Base-by-base conservation (phyloP, 2,329 filamentous ascomycete species). In the Grosmannia huntii region DNA sequence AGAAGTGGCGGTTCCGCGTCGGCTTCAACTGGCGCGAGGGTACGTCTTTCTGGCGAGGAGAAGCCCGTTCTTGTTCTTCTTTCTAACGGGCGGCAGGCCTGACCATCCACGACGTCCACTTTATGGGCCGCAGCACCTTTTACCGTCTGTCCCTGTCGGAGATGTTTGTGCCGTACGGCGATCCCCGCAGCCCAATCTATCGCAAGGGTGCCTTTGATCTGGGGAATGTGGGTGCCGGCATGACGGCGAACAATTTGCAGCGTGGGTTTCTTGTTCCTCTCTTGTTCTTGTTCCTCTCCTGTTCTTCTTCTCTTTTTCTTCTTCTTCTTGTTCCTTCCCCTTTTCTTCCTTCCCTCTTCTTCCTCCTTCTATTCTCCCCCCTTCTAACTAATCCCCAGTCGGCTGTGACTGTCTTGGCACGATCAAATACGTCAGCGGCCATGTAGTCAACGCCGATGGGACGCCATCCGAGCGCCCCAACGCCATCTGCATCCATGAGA, bases 121-220 rank as follows among this genome's bases (percentile, higher is more conserved):
- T 86, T 65, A 82, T 85, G 63, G 77, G 78, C 48, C 76, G 85
- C 19, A 81, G 78, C 48, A 72, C 89, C 33, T 75, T 89, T 65
- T 85, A 87, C 70, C 78, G 86, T 1, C 68, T 89, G 33, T 82
- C 80, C 61, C 76, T 86, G 59, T 82, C 80, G 61, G 86, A 90
- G 68, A 86, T 89, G 80, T 80, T 80, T 1, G 83, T 87, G 0
- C 62, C 62, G 14, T 89, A 88, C 62, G 83, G 75, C 3, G 85
- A 88, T 64, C 82, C 82, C 0, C 77, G 85, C 1, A 71, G 76
- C 0, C 85, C 84, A 0, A 87, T 81, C 66, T 82, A 85, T 56
- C 77, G 84, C 49, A 89, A 89, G 67, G 81, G 84, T 57, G 85
- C 85, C 0, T 88, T 89, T 64, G 85, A 89, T 64, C 80, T 89